phyloP scores from a whole-genome alignment of 2,329 filamentous ascomycete species.

The Neonectria faginata region DNA sequence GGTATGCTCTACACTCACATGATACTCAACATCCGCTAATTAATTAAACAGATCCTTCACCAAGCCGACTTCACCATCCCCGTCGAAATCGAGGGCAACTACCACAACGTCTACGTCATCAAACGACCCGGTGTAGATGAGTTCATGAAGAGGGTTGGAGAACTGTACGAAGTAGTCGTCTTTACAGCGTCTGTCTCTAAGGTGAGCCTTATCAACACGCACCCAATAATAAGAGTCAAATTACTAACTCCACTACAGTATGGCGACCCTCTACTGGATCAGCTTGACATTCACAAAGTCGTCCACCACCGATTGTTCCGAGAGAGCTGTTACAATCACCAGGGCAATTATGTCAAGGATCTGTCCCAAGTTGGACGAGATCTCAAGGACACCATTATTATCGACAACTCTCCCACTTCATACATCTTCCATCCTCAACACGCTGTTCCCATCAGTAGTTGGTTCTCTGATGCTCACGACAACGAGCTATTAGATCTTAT shows the following conservation, averaged over 20 bases:
- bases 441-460: conserved; percentile 98
- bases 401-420: conserved; percentile 98
- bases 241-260: conserved; percentile 69
- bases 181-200: conserved; percentile 99
- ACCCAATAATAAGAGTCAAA: neutral
- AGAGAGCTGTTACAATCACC: conserved; percentile 99
- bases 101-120: conserved; percentile 99
- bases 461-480: conserved; percentile 99
- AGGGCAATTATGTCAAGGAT: conserved; percentile 99
- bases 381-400: conserved; percentile 97
- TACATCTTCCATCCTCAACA: conserved; percentile 99
- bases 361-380: conserved; percentile 96
- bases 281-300: conserved; percentile 96
- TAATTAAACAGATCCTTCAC: conserved; percentile 79
- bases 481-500: conserved; percentile 98
- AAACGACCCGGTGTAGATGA: conserved; percentile 98
- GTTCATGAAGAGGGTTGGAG: conserved; percentile 98
- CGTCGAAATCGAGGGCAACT: conserved; percentile 98
- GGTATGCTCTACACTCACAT: conserved; percentile 61
- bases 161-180: conserved; percentile 97
- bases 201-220: conserved; percentile 60
- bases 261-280: conserved; percentile 93
- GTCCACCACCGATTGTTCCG: conserved; percentile 96
- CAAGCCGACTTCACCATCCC: conserved; percentile 99
- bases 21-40: conserved; percentile 33